phyloP scores from a whole-genome alignment of 2,329 filamentous ascomycete genomes.

The Calonectria crousiana region DNA sequence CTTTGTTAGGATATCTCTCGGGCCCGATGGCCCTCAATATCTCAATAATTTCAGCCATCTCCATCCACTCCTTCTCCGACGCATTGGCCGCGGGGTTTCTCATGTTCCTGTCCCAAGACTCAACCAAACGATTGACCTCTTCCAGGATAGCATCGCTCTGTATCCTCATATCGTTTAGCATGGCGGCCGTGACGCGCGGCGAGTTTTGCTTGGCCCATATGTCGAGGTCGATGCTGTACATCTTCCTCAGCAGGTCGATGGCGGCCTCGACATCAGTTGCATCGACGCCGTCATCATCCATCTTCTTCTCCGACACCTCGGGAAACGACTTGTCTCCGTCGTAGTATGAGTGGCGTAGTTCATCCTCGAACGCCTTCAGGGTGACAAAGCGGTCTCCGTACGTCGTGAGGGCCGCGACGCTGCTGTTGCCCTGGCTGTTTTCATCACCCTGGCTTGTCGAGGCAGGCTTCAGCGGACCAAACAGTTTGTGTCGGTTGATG shows the following conservation, averaged over 20 bases:
- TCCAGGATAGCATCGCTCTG: constrained; percentile 22
- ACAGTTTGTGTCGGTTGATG: constrained; percentile 34
- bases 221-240: constrained; percentile 17
- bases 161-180: background rate
- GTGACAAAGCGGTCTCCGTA: background rate
- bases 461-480: background rate
- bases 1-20: constrained; percentile 10
- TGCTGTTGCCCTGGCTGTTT: background rate
- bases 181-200: background rate
- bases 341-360: constrained; percentile 21
- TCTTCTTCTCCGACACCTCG: constrained; percentile 13
- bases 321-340: background rate
- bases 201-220: constrained; percentile 10
- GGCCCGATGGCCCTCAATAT: background rate
- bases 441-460: background rate
- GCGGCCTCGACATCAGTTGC: constrained; percentile 8
- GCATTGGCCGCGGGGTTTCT: background rate
- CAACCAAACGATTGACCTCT: constrained; percentile 10
- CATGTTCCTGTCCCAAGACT: background rate
- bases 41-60: background rate
- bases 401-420: background rate
- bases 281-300: background rate
- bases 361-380: background rate
- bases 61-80: background rate
- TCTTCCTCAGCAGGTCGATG: background rate